Base-by-base conservation (phyloP, 2,329 filamentous ascomycete genomes). In the Zasmidium cellare region DNA sequence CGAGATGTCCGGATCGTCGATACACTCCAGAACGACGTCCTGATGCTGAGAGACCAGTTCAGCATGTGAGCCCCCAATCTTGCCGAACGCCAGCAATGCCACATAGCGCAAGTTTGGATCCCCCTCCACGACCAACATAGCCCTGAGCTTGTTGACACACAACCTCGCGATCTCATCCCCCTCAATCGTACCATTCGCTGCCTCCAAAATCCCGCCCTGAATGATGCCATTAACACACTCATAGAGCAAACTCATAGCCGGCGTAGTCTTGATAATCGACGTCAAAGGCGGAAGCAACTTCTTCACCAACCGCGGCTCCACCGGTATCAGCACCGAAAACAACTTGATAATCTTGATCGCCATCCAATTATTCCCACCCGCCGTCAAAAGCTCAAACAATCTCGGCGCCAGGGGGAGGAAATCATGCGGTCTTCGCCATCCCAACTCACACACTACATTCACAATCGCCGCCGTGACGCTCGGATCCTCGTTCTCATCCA, bases 201-300 rank as follows among this genome's bases (percentile, higher is more conserved):
- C 90, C 28, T 91, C 90, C 51, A 99, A 79, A 57, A 99, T 96
- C 0, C 94, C 94, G 24, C 94, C 94, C 72, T 97, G 92, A 58
- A 99, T 96, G 62, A 99, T 96, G 22, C 94, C 94, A 73, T 96
- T 97, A 75, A 99, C 97, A 71, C 94, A 99, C 76, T 99, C 94
- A 68, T 99, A 99, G 5, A 97, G 78, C 24, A 99, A 77, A n/a
- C 94, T 97, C 94, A 97, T 97, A 24, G 94, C 94, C 3, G 90
- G 89, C 0, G 94, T 99, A 0, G 92, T 96, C 67, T 91, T 88
- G 63, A 99, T 97, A 49, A 99, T 88, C 65, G 90, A 91, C 0
- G 92, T 96, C 60, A 99, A 79, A 16, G 94, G 94, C 7, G 93
- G 91, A 25, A 97, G 78, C 16, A 99, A 79, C 74, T 99, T 99